Base-by-base conservation (phyloP, 148 eudicot genomes). In the Vaccinium corymbosum region DNA sequence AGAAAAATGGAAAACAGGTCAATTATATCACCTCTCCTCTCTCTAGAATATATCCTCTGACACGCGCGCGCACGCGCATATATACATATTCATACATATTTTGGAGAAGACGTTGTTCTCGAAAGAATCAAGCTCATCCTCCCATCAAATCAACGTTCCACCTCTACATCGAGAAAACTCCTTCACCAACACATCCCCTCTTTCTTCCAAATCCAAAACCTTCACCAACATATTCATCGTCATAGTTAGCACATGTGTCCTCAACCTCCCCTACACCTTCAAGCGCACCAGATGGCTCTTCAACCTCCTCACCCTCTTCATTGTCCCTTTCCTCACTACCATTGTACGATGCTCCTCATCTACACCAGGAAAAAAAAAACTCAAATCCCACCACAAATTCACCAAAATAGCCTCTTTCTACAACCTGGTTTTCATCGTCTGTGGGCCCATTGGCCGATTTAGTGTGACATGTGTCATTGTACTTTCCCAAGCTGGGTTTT, bases 201-300 rank as follows among this genome's bases (percentile, higher is more conserved):
- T 84, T 86, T 90, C 94, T 1, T 87, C 93, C 42, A 90, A 89
- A 62, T 84, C 87, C 83, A 92, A 92, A 64, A 92, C 92, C 46
- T 89, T 92, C 27, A 92, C 95, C 3, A 93, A 93, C 62, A 87
- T 93, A 14, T 93, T 93, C 78, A 91, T 93, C 22, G 93, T 93
- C 62, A 57, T 92, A 1, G 92, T 92, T 16, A 93, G 94, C 53
- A 86, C 94, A 19, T 92, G 93, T 0, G 94, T 92, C 76, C 79
- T 92, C 29, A 91, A 93, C 32, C 87, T 92, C 16, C 93, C 95
- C 10, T 92, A 92, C 81, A 90, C 92, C 64, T 92, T 91, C 84
- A 86, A 79, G 85, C 75, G 75, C 79, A 85, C 95, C 57, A 92
- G 95, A 27, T 91, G 89, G 87, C 19, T 88, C 1, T 82, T 89